Conservation (phyloP, 768 basidiomycete species). For the Boletus bicolor region DNA sequence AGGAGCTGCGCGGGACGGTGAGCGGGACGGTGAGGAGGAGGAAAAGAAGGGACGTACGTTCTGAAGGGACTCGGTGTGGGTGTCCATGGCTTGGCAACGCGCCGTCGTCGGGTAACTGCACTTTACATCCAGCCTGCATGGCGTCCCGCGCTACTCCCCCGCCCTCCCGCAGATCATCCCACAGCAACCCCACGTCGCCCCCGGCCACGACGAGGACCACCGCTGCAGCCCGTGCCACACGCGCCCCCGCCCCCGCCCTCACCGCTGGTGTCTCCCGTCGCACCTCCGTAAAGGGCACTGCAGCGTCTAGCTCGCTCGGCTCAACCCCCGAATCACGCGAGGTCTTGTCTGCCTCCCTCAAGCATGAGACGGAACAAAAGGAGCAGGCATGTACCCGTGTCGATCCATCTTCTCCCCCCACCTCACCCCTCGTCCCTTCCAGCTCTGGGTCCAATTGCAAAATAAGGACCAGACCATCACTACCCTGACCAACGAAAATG, state of each 20-base stretch:
- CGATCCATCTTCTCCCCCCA: constrained; percentile 2
- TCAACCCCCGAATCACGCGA: constrained; percentile 51
- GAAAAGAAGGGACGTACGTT: constrained; percentile 20
- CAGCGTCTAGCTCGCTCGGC: constrained; percentile 33
- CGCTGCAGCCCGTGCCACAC: constrained; percentile 55
- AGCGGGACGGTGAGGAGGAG: constrained; percentile 2
- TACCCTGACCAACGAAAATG: constrained; percentile 60
- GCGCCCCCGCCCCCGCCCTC: constrained; percentile 44
- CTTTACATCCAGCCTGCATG: constrained; percentile 32
- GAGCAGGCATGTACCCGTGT: constrained; percentile 55
- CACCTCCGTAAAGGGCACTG: constrained; percentile 42
- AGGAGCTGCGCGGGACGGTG: constrained; percentile 39
- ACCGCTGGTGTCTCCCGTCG: constrained; percentile 43
- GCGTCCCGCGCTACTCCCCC: constrained; percentile 43
- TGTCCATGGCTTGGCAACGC: constrained; percentile 1
- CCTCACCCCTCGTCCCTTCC: constrained; percentile 5
- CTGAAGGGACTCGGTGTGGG: constrained; percentile 34
- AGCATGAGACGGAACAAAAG: constrained; percentile 76
- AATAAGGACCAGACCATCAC: constrained; percentile 72
- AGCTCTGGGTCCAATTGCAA: constrained; percentile 78
- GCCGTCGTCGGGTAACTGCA: constrained; percentile 2
- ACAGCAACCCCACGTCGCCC: constrained; percentile 40
- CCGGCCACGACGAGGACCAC: constrained; percentile 46
- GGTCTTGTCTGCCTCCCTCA: constrained; percentile 57
- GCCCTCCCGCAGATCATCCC: constrained; percentile 43